Base-by-base conservation (phyloP, 306 rosid genomes). In the Acacia crassicarpa region DNA sequence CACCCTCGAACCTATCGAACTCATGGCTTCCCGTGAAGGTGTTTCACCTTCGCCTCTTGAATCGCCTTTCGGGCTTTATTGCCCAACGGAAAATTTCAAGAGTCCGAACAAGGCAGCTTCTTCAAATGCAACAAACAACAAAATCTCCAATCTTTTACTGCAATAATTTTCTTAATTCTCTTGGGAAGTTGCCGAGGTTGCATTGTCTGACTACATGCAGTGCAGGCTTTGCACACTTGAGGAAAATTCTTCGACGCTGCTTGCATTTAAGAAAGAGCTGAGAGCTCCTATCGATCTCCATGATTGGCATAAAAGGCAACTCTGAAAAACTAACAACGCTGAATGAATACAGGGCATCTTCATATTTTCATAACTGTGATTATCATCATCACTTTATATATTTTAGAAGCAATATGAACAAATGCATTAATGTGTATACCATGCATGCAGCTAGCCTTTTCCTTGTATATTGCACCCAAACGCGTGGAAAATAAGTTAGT, bases 171-270 rank as follows among this genome's bases (percentile, higher is more conserved):
- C 84, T 89, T 91, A 81, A 96, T 84, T 87, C 87, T 91, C 79
- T 78, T 67, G 40, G 97, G 97, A 69, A 96, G 84, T 72, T 83
- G 88, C 85, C 75, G 91, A 73, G 93, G 81, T 75, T 90, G n/a
- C n/a, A n/a, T n/a, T n/a, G 89, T 83, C 83, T 94, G 87, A 92
- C 84, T 74, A 96, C 75, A n/a, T n/a, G n/a, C n/a, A n/a, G n/a
- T n/a, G n/a, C n/a, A 83, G 99, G 99, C 89, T 76, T 92, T 17
- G n/a, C n/a, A 93, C 79, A 84, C 86, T 87, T 32, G 84, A 90
- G 75, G 98, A 92, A 87, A 89, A 94, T 89, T 96, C 99, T 86
- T 96, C 99, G 56, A 90, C 84, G 83, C 90, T 89, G 76, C 88
- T 83, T 80, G 89, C 16, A 30, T 30, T 30, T 30, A 27, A 27